Conservation (phyloP, 148 eudicot species). For the Rhododendron kiyosumense region DNA sequence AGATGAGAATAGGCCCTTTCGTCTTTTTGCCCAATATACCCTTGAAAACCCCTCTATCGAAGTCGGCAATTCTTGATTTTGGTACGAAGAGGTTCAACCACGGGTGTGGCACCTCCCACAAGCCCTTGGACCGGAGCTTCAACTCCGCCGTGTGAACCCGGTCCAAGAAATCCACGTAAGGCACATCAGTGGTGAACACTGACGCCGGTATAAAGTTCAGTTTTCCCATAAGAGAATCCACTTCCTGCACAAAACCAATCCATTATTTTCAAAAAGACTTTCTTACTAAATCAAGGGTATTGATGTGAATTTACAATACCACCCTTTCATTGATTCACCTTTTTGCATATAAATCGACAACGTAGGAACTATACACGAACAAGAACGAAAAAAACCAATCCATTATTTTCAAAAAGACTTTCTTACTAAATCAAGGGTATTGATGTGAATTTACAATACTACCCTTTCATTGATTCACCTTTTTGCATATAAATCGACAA, state of each 20-base stretch:
- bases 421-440: not conserved
- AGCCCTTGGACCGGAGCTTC: constrained; percentile 76
- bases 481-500: too few species aligned
- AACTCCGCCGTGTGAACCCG: constrained; percentile 97
- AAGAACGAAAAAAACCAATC: not conserved
- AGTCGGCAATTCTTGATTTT: constrained; percentile 69
- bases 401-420: too few species aligned
- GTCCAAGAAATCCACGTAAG: constrained; percentile 79
- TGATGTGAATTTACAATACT: not conserved
- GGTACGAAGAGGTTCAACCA: constrained; percentile 95
- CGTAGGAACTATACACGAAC: not conserved
- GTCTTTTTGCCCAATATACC: constrained; percentile 85
- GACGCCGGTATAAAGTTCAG: constrained; percentile 62
- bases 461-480: not conserved
- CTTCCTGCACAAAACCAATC: constrained; percentile 42
- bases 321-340: not conserved
- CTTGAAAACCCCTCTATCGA: constrained; percentile 81
- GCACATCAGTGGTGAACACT: constrained; percentile 71
- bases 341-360: too few species aligned
- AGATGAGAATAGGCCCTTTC: constrained; percentile 90
- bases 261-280: not conserved
- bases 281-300: not conserved
- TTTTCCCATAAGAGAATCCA: constrained; percentile 53
- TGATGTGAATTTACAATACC: not conserved
- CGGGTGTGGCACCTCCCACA: constrained; percentile 97